phyloP scores from a whole-genome alignment of 1,284 basidiomycete species.

The Ustilago trichophora region DNA sequence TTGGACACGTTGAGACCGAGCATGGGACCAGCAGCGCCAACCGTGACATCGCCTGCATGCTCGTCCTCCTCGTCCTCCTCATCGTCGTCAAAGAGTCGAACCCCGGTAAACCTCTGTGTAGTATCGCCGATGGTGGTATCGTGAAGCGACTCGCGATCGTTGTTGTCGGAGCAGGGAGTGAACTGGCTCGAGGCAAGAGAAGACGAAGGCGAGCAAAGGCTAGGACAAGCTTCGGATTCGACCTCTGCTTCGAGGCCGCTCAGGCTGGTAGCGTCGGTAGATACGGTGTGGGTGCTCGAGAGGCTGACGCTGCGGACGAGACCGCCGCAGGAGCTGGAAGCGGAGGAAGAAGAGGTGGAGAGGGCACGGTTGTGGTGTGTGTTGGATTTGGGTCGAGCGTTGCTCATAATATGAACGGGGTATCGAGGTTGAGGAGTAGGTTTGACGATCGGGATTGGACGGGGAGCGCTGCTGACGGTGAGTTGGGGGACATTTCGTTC shows the following conservation, averaged over 20 bases:
- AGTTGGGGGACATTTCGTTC: constrained; percentile 19
- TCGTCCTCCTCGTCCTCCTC: constrained; percentile 25
- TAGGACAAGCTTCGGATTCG: constrained; percentile 30
- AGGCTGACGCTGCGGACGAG: constrained; percentile 35
- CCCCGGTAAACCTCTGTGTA: constrained; percentile 31
- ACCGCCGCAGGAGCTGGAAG: constrained; percentile 2
- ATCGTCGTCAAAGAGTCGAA: constrained; percentile 27
- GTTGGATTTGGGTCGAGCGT: too few species aligned
- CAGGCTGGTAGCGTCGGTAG: constrained; percentile 41
- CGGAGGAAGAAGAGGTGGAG: constrained; percentile 24
- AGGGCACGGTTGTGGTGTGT: constrained; percentile 21
- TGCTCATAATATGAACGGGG: too few species aligned
- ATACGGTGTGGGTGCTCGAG: constrained; percentile 27
- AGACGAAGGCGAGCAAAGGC: constrained; percentile 36
- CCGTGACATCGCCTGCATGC: constrained; percentile 36
- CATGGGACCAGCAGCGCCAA: constrained; percentile 16
- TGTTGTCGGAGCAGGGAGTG: constrained; percentile 27
- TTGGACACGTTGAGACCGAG: constrained; percentile 25
- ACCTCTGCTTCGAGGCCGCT: constrained; percentile 9
- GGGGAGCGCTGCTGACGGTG: constrained; percentile 24
- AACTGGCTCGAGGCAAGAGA: constrained; percentile 14
- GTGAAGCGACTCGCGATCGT: constrained; percentile 12
- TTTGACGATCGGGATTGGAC: constrained; percentile 40
- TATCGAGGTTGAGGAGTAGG: constrained; percentile 13
- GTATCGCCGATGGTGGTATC: constrained; percentile 32